These are phyloP conservation scores for Fagopyrum tataricum DNA, from an alignment of 148 eudicot species.

Conservation along the genomic window DNA sequence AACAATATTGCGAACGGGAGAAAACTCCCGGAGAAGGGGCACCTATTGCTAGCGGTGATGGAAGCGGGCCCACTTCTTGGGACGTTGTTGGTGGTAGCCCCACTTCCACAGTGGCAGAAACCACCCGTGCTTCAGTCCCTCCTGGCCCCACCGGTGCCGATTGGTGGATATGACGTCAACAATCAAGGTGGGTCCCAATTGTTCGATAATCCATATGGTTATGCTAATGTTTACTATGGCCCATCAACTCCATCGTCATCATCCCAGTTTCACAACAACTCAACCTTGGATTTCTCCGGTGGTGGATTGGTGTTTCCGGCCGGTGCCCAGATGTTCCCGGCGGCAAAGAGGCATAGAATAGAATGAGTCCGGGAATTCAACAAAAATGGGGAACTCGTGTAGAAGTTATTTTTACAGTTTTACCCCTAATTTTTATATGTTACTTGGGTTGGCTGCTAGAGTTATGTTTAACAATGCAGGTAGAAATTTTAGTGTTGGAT, in stretches of 20 bases:
- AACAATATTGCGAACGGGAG: constrained; percentile 28
- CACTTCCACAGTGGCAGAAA: constrained; percentile 44
- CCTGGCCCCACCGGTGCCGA: constrained; percentile 23
- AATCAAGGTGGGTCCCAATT: constrained; percentile 3
- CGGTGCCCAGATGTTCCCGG: not conserved
- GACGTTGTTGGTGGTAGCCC: constrained; percentile 42
- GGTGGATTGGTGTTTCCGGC: not conserved
- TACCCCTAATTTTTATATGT: no score
- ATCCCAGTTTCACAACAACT: not conserved
- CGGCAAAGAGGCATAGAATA: constrained; percentile 8
- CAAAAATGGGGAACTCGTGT: not conserved
- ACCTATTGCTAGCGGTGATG: constrained; percentile 33
- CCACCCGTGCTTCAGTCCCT: constrained; percentile 21
- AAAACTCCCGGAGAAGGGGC: constrained; percentile 35
- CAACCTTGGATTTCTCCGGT: not conserved
- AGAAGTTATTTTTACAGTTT: not conserved
- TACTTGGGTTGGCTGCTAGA: no score
- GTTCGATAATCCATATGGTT: not conserved
- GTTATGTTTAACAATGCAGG: no score
- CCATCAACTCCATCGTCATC: no score
- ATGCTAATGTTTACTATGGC: no score
- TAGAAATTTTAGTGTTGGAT: no score
- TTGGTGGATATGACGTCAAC: constrained; percentile 2
- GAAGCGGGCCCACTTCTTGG: constrained; percentile 48
- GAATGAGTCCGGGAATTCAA: not conserved